Base-by-base conservation (phyloP, 169 alveolate genomes). In the Plasmodium knowlesi region DNA sequence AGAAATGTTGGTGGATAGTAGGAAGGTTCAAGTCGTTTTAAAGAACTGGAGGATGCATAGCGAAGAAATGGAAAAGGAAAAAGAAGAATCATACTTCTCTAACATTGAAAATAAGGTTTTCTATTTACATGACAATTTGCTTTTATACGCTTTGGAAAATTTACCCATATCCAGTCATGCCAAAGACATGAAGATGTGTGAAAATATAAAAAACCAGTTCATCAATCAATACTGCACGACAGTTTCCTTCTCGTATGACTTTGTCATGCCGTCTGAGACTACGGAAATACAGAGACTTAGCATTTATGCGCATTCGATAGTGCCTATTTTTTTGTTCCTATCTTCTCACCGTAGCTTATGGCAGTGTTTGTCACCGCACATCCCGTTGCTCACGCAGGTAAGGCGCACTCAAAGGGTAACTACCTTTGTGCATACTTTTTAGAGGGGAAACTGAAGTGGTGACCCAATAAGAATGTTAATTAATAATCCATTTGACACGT, bases 61-160 rank as follows among this genome's bases (percentile, higher is more conserved):
- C 82, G 89, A 89, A 61, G 90, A 78, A 19, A 37, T 91, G 61
- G 82, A 89, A 41, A 72, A 73, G 30, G 89, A 53, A 43, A 78
- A 67, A 14, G 54, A 61, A 8, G 43, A 89, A 30, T 22, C 22
- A 16, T 41, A 50, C 67, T 61, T n/a, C 50, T 78, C 89, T 19
- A 78, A 89, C 82, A 79, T 89, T 25, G 95, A 91, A 82, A 91
- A 91, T 71, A 91, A 91, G 25, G 84, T 91, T 16, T 81, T 91
- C 39, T 82, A 91, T 72, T 72, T 91, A 81, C 95, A 91, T 74
- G 95, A 91, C 76, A 80, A 82, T 91, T 91, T 91, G 76, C 84
- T 91, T 81, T 71, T 82, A 82, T 91, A 91, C 83, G 92, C 92
- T n/a, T 16, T 50, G 25, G 85, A 91, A 14, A 91, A 46, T 50